Base-by-base conservation (phyloP, 2,329 filamentous ascomycete genomes). In the Paecilomyces dactylethromorphus region DNA sequence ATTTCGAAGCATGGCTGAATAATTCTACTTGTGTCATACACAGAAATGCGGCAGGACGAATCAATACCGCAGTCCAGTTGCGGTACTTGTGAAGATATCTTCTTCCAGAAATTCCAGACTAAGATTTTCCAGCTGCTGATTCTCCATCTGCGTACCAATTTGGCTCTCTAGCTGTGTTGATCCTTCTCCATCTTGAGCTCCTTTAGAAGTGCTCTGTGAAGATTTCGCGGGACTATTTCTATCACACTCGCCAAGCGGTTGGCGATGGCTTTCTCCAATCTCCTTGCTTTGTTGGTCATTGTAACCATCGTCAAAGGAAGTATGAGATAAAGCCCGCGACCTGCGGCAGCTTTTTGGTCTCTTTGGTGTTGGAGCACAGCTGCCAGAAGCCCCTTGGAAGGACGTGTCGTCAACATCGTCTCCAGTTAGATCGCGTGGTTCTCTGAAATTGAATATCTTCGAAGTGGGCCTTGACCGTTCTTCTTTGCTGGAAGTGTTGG, bases 51-150 rank as follows among this genome's bases (percentile, higher is more conserved):
- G 18, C 12, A 26, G 22, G 13, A 24, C 5, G 24, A 45, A 10
- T 45, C 39, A 45, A 45, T 45, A 18, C 39, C 3, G n/a, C 15
- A 45, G 39, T 21, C 51, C 50, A 26, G 58, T 29, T 26, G 33
- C 26, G 3, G 72, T 72, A 35, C 70, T 73, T 12, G 67, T 70
- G 45, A 74, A 73, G 15, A 74, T 50, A 49, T 71, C 72, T 22
- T 74, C 70, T 35, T 69, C 73, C 0, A 70, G 69, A 56, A 72
- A 73, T 53, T 75, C 73, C 56, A 73, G 56, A 54, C 73, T 67
- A n/a, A 74, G 45, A 33, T 63, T 60, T 18, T 68, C 66, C 18
- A 73, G 56, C 21, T 61, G 63, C 32, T 68, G 65, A 11, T 64
- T 64, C 29, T 67, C 63, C n/a, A 51, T 12, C 33, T 59, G 56